Evolutionary conservation across 805 yeast genomes (phyloP).

Genomic region (Sugiyamaella valdiviana): DNA sequence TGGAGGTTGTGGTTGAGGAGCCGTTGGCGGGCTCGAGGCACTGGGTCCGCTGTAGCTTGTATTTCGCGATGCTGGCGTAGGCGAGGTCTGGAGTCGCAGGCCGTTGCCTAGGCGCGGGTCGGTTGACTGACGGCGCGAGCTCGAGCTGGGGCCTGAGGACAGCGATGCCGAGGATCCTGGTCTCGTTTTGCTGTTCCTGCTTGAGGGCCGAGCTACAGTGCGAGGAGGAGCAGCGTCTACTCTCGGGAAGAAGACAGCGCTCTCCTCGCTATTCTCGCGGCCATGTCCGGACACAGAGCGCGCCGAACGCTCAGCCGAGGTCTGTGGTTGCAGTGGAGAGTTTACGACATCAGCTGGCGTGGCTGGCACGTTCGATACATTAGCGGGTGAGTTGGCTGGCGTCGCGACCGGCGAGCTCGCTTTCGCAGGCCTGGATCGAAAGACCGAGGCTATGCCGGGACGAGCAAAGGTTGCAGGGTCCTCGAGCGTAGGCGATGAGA

Average conservation of each 20-base stretch:
- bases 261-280: slow-evolving; percentile 1
- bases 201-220: background rate
- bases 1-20: slow-evolving; percentile 1
- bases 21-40: slow-evolving; percentile 9
- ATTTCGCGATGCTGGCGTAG: background rate
- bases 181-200: background rate
- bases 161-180: background rate
- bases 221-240: background rate
- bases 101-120: slow-evolving; percentile 1
- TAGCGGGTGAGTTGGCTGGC: too few species aligned
- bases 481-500: too few species aligned
- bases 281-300: background rate
- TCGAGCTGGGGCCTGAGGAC: background rate
- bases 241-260: slow-evolving; percentile 2
- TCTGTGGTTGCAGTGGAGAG: background rate
- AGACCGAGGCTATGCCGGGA: slow-evolving; percentile 1
- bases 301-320: background rate
- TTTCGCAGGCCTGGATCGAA: too few species aligned
- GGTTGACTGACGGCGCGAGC: background rate
- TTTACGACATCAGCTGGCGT: too few species aligned
- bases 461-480: background rate
- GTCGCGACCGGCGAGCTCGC: background rate
- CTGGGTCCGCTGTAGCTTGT: background rate
- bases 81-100: slow-evolving; percentile 4
- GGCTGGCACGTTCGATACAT: too few species aligned